Percentiles rank a stretch among this genome's conserved stretches.
Evolutionary conservation across 768 basidiomycete species (phyloP).

Genomic region (Xerocomellus intermedius): DNA sequence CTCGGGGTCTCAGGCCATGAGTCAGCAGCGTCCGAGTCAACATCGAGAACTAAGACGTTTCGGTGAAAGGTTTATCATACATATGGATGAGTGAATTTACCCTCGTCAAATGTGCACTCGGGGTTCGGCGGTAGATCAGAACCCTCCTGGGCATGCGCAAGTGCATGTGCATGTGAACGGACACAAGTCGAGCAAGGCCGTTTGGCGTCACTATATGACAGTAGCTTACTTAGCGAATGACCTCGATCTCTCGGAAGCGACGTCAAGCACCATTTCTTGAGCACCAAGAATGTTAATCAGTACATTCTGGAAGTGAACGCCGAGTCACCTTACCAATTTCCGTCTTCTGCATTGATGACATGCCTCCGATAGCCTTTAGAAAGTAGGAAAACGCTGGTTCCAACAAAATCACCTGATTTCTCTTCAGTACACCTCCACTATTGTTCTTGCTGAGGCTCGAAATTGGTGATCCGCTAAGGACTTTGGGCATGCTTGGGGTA

Average conservation of each 20-base stretch:
- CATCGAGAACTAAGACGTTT: conserved; percentile 33
- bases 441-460: neutral
- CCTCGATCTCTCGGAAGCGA: neutral
- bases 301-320: conserved; percentile 2
- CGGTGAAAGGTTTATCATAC: neutral
- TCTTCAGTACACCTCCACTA: conserved; percentile 15
- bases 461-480: conserved; percentile 11
- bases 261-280: conserved; percentile 58
- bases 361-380: conserved; percentile 26
- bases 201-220: conserved; percentile 59
- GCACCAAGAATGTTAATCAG: conserved; percentile 13
- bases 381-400: neutral
- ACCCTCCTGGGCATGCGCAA: conserved; percentile 60
- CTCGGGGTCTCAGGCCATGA: conserved; percentile 50
- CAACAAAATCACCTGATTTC: conserved; percentile 23
- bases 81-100: conserved; percentile 31
- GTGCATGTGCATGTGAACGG: conserved; percentile 69
- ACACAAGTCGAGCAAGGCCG: conserved; percentile 76
- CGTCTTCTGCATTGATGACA: conserved; percentile 65
- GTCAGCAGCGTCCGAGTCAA: conserved; percentile 33
- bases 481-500: conserved; percentile 40
- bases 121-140: conserved; percentile 51
- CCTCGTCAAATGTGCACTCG: conserved; percentile 77
- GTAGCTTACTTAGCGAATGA: conserved; percentile 2
- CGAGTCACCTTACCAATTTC: conserved; percentile 54